Evolutionary conservation across 1,139 yeast genomes (phyloP).

Genomic region (Magnusiomyces fungicola): DNA sequence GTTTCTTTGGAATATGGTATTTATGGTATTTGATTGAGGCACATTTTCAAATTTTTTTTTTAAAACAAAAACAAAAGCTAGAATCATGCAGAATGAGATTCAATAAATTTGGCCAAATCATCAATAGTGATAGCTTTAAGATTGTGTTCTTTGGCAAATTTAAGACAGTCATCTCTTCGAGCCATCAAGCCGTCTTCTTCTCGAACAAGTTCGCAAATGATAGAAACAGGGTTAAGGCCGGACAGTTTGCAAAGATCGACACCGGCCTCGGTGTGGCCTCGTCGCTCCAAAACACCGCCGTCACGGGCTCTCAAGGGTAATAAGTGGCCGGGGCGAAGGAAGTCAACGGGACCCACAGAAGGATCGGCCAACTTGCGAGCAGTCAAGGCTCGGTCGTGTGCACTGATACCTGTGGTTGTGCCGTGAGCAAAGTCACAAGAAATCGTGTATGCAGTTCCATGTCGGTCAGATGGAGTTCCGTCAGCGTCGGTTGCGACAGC

Average conservation of each 20-base stretch:
- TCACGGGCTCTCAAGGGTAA: slow-evolving; percentile 88
- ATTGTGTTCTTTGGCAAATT: slow-evolving; percentile 54
- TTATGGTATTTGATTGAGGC: too few species aligned
- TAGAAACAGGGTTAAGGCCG: slow-evolving; percentile 79
- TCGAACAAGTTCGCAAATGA: slow-evolving; percentile 87
- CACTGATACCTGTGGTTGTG: slow-evolving; percentile 97
- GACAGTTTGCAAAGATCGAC: slow-evolving; percentile 78
- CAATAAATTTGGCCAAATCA: slow-evolving; percentile 54
- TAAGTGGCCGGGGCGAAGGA: slow-evolving; percentile 88
- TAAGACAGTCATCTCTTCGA: slow-evolving; percentile 78
- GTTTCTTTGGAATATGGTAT: too few species aligned
- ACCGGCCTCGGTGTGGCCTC: slow-evolving; percentile 98
- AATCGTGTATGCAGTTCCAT: slow-evolving; percentile 94
- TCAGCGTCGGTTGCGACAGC: slow-evolving; percentile 27
- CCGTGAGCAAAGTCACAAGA: slow-evolving; percentile 76
- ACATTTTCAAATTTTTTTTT: too few species aligned
- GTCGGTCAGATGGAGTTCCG: slow-evolving; percentile 51
- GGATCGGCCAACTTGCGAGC: slow-evolving; percentile 64
- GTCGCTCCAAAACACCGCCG: slow-evolving; percentile 71
- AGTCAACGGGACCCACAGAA: slow-evolving; percentile 49
- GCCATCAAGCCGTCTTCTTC: slow-evolving; percentile 96
- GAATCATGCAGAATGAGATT: slow-evolving; percentile 5
- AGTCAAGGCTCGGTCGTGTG: slow-evolving; percentile 87
- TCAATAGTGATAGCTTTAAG: slow-evolving; percentile 78
- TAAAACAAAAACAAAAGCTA: too few species aligned